phyloP scores from a whole-genome alignment of 768 basidiomycete species.

The Psilocybe sp. region DNA sequence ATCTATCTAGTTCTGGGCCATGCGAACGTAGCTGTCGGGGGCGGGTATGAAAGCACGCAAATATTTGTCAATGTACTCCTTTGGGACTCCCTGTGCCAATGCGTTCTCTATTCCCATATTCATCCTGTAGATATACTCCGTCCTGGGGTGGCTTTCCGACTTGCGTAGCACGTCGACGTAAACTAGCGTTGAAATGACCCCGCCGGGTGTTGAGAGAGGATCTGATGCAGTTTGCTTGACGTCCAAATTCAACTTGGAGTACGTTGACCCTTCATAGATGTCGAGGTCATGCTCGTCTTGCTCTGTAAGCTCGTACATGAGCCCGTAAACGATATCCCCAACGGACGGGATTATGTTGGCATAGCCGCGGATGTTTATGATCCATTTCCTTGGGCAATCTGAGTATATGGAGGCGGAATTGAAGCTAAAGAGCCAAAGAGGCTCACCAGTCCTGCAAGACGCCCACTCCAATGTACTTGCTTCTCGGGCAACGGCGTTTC shows the following conservation, averaged over 20 bases:
- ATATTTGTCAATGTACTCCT: conserved; percentile 41
- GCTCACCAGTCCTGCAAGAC: conserved; percentile 38
- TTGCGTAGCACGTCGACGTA: conserved; percentile 38
- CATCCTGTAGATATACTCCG: conserved; percentile 45
- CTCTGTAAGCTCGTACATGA: conserved; percentile 38
- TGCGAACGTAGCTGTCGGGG: conserved; percentile 5
- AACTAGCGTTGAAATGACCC: conserved; percentile 28
- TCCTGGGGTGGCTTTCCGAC: conserved; percentile 27
- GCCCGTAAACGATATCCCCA: conserved; percentile 40
- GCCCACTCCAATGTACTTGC: conserved; percentile 37
- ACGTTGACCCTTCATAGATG: conserved; percentile 34
- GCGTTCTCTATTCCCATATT: conserved; percentile 44
- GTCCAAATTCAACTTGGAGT: conserved; percentile 32
- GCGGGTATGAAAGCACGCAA: conserved; percentile 41
- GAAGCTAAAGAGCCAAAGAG: not conserved
- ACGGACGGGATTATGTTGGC: conserved; percentile 41
- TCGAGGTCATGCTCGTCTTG: conserved; percentile 42
- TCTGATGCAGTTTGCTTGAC: conserved; percentile 20
- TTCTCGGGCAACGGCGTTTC: conserved; percentile 43
- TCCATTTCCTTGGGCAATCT: conserved; percentile 39
- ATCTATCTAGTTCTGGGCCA: conserved; percentile 6
- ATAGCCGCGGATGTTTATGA: conserved; percentile 42
- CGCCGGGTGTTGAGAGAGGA: not conserved
- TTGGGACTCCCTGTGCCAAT: conserved; percentile 33
- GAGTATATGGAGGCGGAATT: not conserved